A percentile compares a stretch with the other conserved stretches of the same genome.
Conservation (phyloP, 2,329 filamentous ascomycete genomes). For the Metarhizium robertsii region DNA sequence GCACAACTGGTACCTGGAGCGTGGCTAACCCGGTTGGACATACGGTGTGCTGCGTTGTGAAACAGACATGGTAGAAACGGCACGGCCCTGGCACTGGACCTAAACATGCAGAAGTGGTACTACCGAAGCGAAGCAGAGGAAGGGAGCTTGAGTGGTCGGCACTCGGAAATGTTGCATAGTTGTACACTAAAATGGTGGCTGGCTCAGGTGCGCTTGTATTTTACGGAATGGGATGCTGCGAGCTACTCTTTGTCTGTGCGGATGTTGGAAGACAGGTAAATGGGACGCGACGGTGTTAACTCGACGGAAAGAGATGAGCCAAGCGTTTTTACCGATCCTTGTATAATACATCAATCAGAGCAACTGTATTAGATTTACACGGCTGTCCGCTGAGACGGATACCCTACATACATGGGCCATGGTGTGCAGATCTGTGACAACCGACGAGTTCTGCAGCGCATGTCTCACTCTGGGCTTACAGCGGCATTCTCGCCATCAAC, state of each 20-base stretch:
- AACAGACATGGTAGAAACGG: background rate
- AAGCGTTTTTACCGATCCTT: background rate
- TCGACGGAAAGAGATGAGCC: background rate
- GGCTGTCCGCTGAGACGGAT: background rate
- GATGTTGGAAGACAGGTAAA: background rate
- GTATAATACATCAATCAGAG: background rate
- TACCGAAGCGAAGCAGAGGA: background rate
- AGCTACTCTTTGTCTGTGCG: background rate
- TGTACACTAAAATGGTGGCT: background rate
- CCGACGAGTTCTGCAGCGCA: too few species aligned
- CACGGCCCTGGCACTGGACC: background rate
- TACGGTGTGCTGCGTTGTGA: background rate
- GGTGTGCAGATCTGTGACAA: too few species aligned
- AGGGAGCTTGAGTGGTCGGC: background rate
- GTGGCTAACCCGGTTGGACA: constrained; percentile 44
- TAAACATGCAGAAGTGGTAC: background rate
- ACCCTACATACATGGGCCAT: too few species aligned
- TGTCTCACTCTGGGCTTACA: too few species aligned
- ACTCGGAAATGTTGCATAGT: background rate
- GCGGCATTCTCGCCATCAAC: too few species aligned
- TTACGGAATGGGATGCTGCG: background rate
- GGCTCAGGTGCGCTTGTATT: background rate
- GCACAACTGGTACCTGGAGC: constrained; percentile 88
- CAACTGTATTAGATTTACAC: background rate
- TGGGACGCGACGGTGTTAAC: background rate